These are phyloP conservation scores for Chiua virens DNA, from an alignment of 768 basidiomycete species.

Conservation along the genomic window DNA sequence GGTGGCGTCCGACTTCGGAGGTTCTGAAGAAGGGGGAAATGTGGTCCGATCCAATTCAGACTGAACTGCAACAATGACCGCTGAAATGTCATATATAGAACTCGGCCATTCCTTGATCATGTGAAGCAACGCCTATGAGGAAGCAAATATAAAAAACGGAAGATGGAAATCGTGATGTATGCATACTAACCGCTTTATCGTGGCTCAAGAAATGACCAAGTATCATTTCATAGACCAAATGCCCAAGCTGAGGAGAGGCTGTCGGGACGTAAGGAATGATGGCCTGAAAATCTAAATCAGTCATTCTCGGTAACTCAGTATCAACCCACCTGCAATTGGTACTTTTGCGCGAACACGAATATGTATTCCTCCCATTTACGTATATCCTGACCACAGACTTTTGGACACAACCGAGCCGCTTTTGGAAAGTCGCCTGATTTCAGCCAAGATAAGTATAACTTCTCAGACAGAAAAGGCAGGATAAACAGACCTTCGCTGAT, in stretches of 20 bases:
- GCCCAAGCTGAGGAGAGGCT: conserved; percentile 73
- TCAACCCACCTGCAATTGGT: conserved; percentile 67
- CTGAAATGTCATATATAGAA: conserved; percentile 84
- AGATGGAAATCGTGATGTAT: not conserved
- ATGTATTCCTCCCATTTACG: conserved; percentile 97
- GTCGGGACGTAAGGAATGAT: conserved; percentile 92
- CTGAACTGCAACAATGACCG: conserved; percentile 87
- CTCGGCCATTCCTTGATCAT: conserved; percentile 89
- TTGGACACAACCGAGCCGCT: conserved; percentile 81
- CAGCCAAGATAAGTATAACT: not conserved
- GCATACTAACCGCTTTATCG: conserved; percentile 60
- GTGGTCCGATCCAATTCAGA: conserved; percentile 70
- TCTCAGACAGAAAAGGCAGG: not conserved
- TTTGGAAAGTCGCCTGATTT: conserved; percentile 60
- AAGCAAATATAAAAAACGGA: not conserved
- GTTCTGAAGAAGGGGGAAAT: conserved; percentile 45
- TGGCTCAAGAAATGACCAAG: conserved; percentile 81
- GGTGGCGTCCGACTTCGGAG: conserved; percentile 46
- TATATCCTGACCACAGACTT: conserved; percentile 77
- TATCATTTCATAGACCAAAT: conserved; percentile 93
- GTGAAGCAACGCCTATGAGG: conserved; percentile 61
- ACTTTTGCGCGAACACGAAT: conserved; percentile 81
- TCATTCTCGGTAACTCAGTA: not conserved
- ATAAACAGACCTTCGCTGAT: conserved; percentile 64
- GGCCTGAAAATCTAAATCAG: conserved; percentile 42